These are phyloP conservation scores for Boletus fagicola DNA, from an alignment of 768 basidiomycete species.

Conservation along the genomic window DNA sequence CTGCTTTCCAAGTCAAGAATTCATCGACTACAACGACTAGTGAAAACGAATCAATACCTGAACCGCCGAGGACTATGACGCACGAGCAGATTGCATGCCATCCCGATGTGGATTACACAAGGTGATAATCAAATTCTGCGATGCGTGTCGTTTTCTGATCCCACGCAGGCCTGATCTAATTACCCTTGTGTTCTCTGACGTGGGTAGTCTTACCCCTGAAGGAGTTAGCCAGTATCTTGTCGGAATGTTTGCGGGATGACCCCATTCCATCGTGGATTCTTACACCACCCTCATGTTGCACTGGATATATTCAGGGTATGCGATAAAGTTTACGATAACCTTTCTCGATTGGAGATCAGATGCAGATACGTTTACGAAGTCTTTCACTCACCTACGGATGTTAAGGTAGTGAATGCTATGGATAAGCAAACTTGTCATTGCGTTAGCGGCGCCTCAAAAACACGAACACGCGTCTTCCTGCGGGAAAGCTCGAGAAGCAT, in stretches of 20 bases:
- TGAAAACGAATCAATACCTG: conserved; percentile 2
- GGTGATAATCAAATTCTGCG: conserved; percentile 43
- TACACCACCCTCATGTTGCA: background rate
- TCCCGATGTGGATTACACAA: conserved; percentile 93
- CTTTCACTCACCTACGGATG: conserved; percentile 12
- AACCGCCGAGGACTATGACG: conserved; percentile 50
- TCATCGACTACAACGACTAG: conserved; percentile 3
- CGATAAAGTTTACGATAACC: conserved; percentile 41
- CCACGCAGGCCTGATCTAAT: conserved; percentile 80
- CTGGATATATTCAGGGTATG: conserved; percentile 11
- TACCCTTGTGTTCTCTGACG: conserved; percentile 90
- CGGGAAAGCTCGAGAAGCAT: conserved; percentile 14
- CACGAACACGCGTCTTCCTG: conserved; percentile 21
- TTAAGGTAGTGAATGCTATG: conserved; percentile 14
- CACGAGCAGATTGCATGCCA: conserved; percentile 78
- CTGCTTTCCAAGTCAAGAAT: conserved; percentile 3
- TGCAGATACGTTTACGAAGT: conserved; percentile 19
- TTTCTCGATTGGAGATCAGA: conserved; percentile 25
- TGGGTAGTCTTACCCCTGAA: conserved; percentile 89
- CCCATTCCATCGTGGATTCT: conserved; percentile 11
- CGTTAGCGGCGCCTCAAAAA: conserved; percentile 13
- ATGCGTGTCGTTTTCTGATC: conserved; percentile 24
- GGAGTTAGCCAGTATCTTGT: conserved; percentile 94
- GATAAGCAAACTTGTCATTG: conserved; percentile 6
- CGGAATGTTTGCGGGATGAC: conserved; percentile 84